Conservation (phyloP, 73 alveolate genomes). For the Paramecium pentaurelia region DNA sequence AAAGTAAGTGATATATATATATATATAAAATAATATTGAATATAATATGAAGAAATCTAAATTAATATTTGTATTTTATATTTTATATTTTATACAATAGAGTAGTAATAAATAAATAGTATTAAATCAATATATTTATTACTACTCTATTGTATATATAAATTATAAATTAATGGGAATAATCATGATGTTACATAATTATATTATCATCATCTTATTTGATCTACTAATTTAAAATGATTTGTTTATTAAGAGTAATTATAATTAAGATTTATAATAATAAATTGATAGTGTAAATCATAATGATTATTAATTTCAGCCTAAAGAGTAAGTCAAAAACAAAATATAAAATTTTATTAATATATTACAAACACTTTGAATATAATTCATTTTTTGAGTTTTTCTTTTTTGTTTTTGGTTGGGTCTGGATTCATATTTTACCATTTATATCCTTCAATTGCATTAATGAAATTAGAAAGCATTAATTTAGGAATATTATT, state of each 20-base stretch:
- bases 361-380: background rate
- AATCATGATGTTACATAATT: background rate
- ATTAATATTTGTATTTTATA: too few relatives aligned
- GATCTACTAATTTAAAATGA: background rate
- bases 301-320: background rate
- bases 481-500: background rate
- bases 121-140: too few relatives aligned
- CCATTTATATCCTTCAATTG: slow-evolving; percentile 19
- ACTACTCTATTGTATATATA: too few relatives aligned
- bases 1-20: background rate
- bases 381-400: background rate
- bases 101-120: too few relatives aligned
- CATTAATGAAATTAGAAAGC: background rate
- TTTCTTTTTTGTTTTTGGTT: background rate
- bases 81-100: too few relatives aligned
- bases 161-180: too few relatives aligned
- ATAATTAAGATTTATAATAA: too few relatives aligned
- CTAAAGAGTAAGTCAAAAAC: too few relatives aligned
- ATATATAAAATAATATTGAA: background rate
- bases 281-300: background rate
- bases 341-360: background rate
- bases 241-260: too few relatives aligned
- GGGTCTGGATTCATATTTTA: slow-evolving; percentile 14
- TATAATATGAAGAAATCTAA: background rate
- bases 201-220: background rate